Evolutionary conservation across 1,284 basidiomycete genomes (phyloP), one percentile per base, ranked within the genome.

Genomic region (Cryptococcus jaspeensis): DNA sequence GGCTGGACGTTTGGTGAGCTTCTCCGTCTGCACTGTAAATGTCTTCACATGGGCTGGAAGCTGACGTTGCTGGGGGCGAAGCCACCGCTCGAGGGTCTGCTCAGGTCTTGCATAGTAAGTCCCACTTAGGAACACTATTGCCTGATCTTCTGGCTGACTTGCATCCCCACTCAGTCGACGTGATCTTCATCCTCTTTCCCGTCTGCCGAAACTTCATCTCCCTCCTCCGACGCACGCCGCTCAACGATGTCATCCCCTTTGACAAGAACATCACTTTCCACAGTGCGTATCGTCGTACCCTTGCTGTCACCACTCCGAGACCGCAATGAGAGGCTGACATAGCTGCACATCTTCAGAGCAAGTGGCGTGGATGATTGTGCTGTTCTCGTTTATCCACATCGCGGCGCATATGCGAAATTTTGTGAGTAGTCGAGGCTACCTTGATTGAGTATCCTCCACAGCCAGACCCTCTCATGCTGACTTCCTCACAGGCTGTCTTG

Each of bases 131-230:
- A n/a, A n/a, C n/a, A n/a, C n/a, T n/a, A n/a, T n/a, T n/a, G 25
- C 13, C 2, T 20, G 16, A 8, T 3, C 35, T 13, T 5, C 32
- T 22, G 22, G 36, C 48, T 50, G 48, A 50, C 37, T 8, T 22
- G 13, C 20, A 13, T 6, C 6, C 22, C 18, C 12, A 3, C 28
- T 8, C 44, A 66, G 64, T 93, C 66, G 88, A 94, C 77, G 85
- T 90, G 53, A 85, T 90, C 58, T 89, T 93, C 80, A 92, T 95
- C 76, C 84, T 94, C 50, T 83, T 95, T 28, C 92, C 92, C 35
- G 84, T 94, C 71, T 94, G 92, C 82, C 85, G 92, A 58, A 92
- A 90, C 78, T 90, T 94, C 77, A 84, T 94, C 73, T 92, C 90
- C 12, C 67, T 92, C 40, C 81, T 93, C 43, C 87, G 92, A 36